These are phyloP conservation scores for Porcisia deanei DNA, from an alignment of 208 protist species.

Conservation along the genomic window DNA sequence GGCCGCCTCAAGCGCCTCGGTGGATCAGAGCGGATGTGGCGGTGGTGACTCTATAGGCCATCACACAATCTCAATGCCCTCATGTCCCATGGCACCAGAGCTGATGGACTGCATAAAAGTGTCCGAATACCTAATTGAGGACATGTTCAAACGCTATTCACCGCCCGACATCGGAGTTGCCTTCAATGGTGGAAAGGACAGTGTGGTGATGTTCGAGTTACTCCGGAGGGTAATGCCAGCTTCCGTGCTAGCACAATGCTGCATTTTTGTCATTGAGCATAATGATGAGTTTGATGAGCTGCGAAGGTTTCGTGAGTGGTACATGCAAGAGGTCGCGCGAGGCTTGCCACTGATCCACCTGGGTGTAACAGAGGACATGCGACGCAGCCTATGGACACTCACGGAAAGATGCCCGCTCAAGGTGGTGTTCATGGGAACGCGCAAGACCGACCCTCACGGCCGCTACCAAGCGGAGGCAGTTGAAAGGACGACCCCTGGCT, in stretches of 20 bases:
- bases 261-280: conserved; percentile 62
- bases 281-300: conserved; percentile 79
- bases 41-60: background rate
- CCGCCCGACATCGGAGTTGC: conserved; percentile 72
- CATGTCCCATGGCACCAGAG: conserved; percentile 3
- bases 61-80: background rate
- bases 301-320: conserved; percentile 55
- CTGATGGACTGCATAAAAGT: conserved; percentile 6
- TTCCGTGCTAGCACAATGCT: conserved; percentile 42
- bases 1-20: background rate
- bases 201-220: conserved; percentile 86
- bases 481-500: conserved; percentile 73
- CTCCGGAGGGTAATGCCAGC: conserved; percentile 41
- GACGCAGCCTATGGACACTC: conserved; percentile 54
- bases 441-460: conserved; percentile 71
- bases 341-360: conserved; percentile 40
- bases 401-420: conserved; percentile 46
- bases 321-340: conserved; percentile 37
- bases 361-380: conserved; percentile 36
- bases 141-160: conserved; percentile 34
- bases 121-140: conserved; percentile 42
- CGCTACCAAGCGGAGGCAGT: conserved; percentile 54
- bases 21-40: background rate
- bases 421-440: conserved; percentile 89
- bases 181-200: conserved; percentile 94